Evolutionary conservation across 164 flowering plant genomes (phyloP).

Genomic region (Akebia trifoliata): DNA sequence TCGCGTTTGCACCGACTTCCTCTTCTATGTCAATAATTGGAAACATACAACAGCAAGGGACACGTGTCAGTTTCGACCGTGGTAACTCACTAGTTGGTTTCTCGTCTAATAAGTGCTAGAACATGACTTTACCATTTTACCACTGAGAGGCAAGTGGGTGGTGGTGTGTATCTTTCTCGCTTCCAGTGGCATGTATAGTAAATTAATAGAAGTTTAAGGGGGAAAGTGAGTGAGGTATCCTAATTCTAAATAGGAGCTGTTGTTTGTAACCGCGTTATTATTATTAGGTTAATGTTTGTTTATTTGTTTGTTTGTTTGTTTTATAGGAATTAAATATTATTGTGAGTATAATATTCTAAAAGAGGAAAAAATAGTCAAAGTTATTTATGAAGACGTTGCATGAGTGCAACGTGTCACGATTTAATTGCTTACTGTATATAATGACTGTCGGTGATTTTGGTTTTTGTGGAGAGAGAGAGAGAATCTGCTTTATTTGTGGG

Average conservation of each 20-base stretch:
- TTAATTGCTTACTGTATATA: no score
- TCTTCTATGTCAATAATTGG: slow-evolving; percentile 74
- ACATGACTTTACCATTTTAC: no score
- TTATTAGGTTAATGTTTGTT: no score
- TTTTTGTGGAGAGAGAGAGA: not conserved
- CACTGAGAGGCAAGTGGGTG: no score
- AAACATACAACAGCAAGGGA: slow-evolving; percentile 96
- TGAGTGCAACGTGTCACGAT: not conserved
- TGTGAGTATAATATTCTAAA: no score
- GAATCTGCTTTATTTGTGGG: not conserved
- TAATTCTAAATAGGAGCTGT: no score
- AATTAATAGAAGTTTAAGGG: slow-evolving; percentile 6
- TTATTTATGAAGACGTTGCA: not conserved
- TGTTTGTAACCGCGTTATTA: no score
- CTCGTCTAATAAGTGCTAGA: slow-evolving; percentile 50
- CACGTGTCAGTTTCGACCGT: slow-evolving; percentile 70
- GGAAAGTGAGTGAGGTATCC: no score
- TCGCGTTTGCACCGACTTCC: slow-evolving; percentile 86
- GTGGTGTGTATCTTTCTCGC: no score
- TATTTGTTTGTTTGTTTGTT: no score
- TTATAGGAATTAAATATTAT: no score
- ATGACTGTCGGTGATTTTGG: not conserved
- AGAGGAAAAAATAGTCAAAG: no score
- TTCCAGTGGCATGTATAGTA: slow-evolving; percentile 14
- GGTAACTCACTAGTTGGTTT: slow-evolving; percentile 57